Evolutionary conservation across 1,284 basidiomycete species (phyloP).

Genomic region (Rhodotorula sp.): DNA sequence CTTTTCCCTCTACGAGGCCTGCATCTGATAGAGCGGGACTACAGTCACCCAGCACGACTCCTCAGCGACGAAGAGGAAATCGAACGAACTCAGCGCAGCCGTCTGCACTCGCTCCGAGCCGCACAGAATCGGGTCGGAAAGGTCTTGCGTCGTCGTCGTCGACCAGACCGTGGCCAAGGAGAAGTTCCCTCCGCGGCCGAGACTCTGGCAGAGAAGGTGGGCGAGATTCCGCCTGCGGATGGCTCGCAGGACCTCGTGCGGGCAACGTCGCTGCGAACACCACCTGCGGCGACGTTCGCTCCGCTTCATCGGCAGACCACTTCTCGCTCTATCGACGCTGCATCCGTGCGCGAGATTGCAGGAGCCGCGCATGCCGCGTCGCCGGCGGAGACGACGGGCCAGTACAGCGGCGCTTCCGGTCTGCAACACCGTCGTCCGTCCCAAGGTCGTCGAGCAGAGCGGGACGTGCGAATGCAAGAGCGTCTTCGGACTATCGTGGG

Average conservation of each 20-base stretch:
- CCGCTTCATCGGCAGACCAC: constrained; percentile 13
- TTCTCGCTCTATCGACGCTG: constrained; percentile 10
- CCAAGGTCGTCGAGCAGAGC: neutral
- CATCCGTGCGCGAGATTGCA: constrained; percentile 15
- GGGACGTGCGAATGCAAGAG: neutral
- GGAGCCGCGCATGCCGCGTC: constrained; percentile 9
- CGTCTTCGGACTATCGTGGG: constrained; percentile 21
- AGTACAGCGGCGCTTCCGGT: neutral
- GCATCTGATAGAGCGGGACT: constrained; percentile 22
- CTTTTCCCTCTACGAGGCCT: constrained; percentile 23
- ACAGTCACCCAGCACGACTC: constrained; percentile 13
- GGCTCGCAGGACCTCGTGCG: no score
- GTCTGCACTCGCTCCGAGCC: neutral
- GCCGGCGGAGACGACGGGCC: neutral
- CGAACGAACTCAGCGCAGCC: neutral
- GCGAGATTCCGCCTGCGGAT: neutral
- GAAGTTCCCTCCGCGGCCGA: neutral
- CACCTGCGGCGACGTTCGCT: neutral
- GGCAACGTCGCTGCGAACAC: neutral
- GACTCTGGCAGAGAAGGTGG: neutral
- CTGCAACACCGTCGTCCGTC: constrained; percentile 8
- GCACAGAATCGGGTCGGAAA: neutral
- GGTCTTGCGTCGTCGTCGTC: neutral
- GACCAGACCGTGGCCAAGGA: neutral
- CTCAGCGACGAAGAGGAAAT: constrained; percentile 1